Percentiles rank a stretch among this genome's conserved stretches.
Evolutionary conservation across 2,329 filamentous ascomycete genomes (phyloP).

Genomic region (Simplicillium aogashimaense): DNA sequence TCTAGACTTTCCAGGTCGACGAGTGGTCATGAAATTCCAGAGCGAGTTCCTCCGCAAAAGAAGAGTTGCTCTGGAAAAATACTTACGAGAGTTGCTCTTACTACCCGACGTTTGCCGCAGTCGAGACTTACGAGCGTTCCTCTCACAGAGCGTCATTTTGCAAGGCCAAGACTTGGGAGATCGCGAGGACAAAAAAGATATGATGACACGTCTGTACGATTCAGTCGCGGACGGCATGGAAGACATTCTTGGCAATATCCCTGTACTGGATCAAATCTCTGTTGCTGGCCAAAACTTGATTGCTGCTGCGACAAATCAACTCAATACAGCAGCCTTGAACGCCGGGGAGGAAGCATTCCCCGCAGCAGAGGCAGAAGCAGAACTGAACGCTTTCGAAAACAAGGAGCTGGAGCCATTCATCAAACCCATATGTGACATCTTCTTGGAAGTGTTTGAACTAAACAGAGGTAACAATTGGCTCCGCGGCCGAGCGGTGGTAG

Average conservation of each 20-base stretch:
- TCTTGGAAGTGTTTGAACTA: conserved; percentile 89
- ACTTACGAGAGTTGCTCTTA: conserved; percentile 70
- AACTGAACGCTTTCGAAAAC: conserved; percentile 86
- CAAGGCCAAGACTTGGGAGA: conserved; percentile 47
- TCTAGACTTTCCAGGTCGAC: conserved; percentile 83
- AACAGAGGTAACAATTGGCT: conserved; percentile 97
- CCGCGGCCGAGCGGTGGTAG: conserved; percentile 86
- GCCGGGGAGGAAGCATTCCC: conserved; percentile 39
- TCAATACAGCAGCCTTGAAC: conserved; percentile 44
- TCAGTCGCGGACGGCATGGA: conserved; percentile 98
- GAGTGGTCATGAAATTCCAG: conserved; percentile 93
- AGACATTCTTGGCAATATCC: conserved; percentile 91
- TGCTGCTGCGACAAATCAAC: conserved; percentile 60
- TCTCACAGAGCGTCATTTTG: conserved; percentile 77
- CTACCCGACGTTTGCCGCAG: conserved; percentile 92
- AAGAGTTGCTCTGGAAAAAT: conserved; percentile 72
- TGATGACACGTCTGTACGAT: conserved; percentile 91
- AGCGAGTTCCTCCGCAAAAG: conserved; percentile 92
- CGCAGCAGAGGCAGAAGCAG: conserved; percentile 78
- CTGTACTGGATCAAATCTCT: conserved; percentile 88
- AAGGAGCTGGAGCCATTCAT: conserved; percentile 89
- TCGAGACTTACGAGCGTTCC: conserved; percentile 80
- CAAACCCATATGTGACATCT: conserved; percentile 96
- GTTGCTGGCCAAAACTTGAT: conserved; percentile 87
- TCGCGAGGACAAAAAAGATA: conserved; percentile 64